Conservation (phyloP, 768 basidiomycete species). For the Leccinum longicurvipes region DNA sequence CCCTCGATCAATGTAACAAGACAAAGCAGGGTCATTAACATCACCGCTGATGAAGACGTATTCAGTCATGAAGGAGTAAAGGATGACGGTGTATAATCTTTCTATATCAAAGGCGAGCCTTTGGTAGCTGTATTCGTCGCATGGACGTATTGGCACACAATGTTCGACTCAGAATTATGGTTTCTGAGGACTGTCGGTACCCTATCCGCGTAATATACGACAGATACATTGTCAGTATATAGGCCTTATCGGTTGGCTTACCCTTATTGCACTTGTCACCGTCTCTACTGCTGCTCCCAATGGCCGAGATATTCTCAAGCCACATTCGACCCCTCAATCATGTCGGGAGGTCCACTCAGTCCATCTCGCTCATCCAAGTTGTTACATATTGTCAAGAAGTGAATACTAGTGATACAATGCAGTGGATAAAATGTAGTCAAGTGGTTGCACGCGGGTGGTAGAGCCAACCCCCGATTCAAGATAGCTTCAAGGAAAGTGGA, state of each 20-base stretch:
- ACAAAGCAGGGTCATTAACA: not conserved
- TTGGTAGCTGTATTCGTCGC: not conserved
- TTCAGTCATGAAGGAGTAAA: not conserved
- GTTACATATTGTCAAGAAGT: not conserved
- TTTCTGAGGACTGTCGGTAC: not conserved
- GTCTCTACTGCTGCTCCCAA: too few species aligned
- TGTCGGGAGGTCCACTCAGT: not conserved
- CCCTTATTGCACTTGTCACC: too few species aligned
- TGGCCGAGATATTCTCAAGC: too few species aligned
- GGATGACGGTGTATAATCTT: not conserved
- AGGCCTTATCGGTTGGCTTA: not conserved
- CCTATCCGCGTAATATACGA: not conserved
- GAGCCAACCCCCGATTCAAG: not conserved
- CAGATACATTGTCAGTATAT: not conserved
- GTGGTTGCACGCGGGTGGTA: not conserved
- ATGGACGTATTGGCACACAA: not conserved
- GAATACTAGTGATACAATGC: constrained; percentile 4
- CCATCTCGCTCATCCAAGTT: not conserved
- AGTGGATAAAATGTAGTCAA: not conserved
- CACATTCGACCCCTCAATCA: too few species aligned
- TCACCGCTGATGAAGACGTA: not conserved
- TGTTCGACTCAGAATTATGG: not conserved
- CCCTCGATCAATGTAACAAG: not conserved
- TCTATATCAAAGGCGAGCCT: too few species aligned
- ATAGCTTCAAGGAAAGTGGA: not conserved